Conservation (phyloP, 768 basidiomycete genomes). For the Artomyces pyxidatus region DNA sequence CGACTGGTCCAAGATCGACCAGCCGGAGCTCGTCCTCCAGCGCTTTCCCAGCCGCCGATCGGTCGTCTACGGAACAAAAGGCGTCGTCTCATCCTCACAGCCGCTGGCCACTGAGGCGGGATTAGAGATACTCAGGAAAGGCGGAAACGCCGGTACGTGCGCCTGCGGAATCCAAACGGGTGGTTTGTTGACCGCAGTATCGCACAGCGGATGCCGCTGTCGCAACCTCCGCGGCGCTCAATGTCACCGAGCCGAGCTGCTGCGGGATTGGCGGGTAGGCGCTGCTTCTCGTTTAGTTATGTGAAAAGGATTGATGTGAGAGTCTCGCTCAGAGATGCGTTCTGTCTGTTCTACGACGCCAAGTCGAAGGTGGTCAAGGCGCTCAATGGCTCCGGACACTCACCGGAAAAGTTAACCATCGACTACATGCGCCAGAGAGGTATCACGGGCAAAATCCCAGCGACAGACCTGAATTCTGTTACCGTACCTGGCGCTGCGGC, state of each 20-base stretch:
- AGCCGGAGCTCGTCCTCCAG: constrained; percentile 55
- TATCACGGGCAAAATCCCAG: constrained; percentile 65
- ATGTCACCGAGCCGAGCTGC: constrained; percentile 80
- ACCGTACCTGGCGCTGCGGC: constrained; percentile 90
- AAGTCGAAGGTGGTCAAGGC: constrained; percentile 75
- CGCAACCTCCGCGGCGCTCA: constrained; percentile 85
- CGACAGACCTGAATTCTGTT: constrained; percentile 82
- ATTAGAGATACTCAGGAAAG: constrained; percentile 82
- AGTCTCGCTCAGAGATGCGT: constrained; percentile 56
- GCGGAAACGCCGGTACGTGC: constrained; percentile 85
- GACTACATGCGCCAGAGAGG: constrained; percentile 68
- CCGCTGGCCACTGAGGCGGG: constrained; percentile 90
- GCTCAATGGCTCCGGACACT: constrained; percentile 86
- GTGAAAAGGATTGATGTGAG: not conserved
- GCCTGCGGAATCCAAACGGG: not conserved
- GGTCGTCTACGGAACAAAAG: constrained; percentile 48
- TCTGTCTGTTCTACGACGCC: constrained; percentile 89
- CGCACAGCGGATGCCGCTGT: constrained; percentile 83
- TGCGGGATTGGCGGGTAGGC: constrained; percentile 90
- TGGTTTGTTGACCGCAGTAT: not conserved
- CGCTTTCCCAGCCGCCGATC: constrained; percentile 81
- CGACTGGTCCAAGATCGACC: constrained; percentile 57
- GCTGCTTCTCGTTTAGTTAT: not conserved
- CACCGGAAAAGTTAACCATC: constrained; percentile 72
- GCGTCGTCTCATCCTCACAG: constrained; percentile 83